Base-by-base conservation (phyloP, 1,284 basidiomycete species). In the Polyporus tsugae region DNA sequence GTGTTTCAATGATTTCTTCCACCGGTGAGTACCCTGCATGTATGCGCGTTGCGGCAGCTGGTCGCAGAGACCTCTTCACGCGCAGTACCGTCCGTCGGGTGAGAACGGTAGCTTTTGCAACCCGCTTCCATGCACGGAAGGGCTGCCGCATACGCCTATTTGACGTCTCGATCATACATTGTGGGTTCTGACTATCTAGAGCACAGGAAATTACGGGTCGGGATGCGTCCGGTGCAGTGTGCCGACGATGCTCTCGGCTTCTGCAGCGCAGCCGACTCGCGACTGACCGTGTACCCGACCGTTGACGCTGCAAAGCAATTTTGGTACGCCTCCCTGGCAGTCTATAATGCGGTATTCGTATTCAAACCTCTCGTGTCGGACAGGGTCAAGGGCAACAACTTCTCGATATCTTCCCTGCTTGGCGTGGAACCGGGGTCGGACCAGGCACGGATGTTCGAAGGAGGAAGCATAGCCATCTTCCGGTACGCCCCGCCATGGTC, bases 1-100 rank as follows among this genome's bases (percentile, higher is more conserved):
- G 75, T 90, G 82, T 15, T 95, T 96, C 84, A 96, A 96, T 79
- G 85, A 93, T 33, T 96, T 96, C 82, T 96, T 96, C 82, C 89
- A 82, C 66, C 84, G 85, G 84, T 83, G 59, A 5, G 69, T 70
- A n/a, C 39, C 36, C 22, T 19, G 46, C 22, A 49, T 49, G 25
- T 25, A 49, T 49, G 46, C 46, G n/a, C 11, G 19, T 19, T 22
- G 1, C 46, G 46, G 22, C 10, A 25, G 0, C n/a, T 22, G 10
- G 22, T 52, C 29, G 29, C 29, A 29, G 29, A 29, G 29, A 29
- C 29, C 29, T 29, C 29, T 29, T 29, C 29, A 2, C 29, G 29
- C 2, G 2, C 29, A 29, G 29, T 29, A 29, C 29, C 29, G 29
- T 29, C 2, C 29, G 29, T 29, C 29, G 29, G 29, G 29, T 29